phyloP scores from a whole-genome alignment of 495 filamentous ascomycete genomes.

The Xylaria longipes region DNA sequence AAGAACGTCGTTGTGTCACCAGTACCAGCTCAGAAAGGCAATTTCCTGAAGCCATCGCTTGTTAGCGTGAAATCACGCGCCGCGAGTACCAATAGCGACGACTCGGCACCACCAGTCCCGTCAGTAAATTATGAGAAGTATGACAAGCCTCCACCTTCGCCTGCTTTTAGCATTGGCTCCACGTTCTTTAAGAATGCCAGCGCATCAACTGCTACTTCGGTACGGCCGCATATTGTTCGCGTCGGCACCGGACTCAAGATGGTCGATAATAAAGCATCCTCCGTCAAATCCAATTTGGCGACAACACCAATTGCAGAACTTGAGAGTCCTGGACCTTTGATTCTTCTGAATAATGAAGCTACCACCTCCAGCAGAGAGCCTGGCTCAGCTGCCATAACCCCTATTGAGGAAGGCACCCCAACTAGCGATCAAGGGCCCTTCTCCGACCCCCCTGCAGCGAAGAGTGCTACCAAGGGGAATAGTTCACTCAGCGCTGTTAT shows the following conservation, averaged over 20 bases:
- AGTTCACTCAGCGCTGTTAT: conserved; percentile 60
- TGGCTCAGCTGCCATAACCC: conserved; percentile 48
- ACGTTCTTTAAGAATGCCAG: conserved; percentile 68
- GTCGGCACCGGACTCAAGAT: conserved; percentile 58
- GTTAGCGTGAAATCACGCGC: conserved; percentile 81
- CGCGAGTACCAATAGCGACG: conserved; percentile 49
- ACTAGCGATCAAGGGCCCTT: conserved; percentile 63
- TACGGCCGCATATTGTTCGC: conserved; percentile 59
- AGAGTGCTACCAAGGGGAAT: conserved; percentile 41
- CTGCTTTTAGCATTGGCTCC: conserved; percentile 67
- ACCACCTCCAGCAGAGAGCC: conserved; percentile 24
- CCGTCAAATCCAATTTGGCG: conserved; percentile 33
- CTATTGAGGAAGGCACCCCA: conserved; percentile 59
- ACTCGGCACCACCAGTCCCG: conserved; percentile 62
- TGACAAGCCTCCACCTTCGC: conserved; percentile 51
- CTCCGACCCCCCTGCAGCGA: conserved; percentile 55
- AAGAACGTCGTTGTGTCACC: conserved; percentile 83
- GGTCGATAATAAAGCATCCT: conserved; percentile 41
- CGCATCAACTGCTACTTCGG: conserved; percentile 57
- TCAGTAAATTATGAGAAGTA: conserved; percentile 60
- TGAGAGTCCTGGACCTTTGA: conserved; percentile 26
- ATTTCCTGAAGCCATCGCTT: conserved; percentile 84
- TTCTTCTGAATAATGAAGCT: conserved; percentile 14
- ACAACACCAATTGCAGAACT: conserved; percentile 26
- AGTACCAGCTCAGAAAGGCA: conserved; percentile 81